Base-by-base conservation (phyloP, 192 early-diverging fungal genomes). In the Entomortierella chlamydospora region DNA sequence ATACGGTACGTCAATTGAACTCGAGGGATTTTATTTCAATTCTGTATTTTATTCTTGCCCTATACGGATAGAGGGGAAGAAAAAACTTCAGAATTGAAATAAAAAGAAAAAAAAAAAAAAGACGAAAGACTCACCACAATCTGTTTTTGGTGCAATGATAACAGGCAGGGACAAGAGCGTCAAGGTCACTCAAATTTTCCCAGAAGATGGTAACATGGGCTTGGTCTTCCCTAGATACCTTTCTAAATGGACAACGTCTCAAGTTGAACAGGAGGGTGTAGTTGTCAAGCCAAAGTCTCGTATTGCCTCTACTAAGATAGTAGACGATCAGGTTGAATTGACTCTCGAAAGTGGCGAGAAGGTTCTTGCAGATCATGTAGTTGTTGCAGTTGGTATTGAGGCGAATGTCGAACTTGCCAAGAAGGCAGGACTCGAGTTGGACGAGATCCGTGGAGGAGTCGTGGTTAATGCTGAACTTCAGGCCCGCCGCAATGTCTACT, bases 391-490 rank as follows among this genome's bases (percentile, higher is more conserved):
- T 30, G 90, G 90, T 64, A 84, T 92, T 26, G 83, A 85, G 51
- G 89, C 90, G 47, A 86, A 87, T 64, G 83, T 86, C 6, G 82
- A 84, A 20, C 62, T 92, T 22, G 90, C 89, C 37, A 71, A 82
- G 33, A 73, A 82, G 26, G 88, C 89, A 23, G 88, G 89, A 30
- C 72, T 92, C 53, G 88, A 90, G 68, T 80, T 90, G 52, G 90
- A 91, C 72, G 82, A 87, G 25, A 63, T 67, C 39, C 82, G 83
- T 39, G 85, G 85, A 55, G 90, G 90, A 26, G 89, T 91, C 30
- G 81, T 87, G 29, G 87, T 89, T 45, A 91, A 91, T 70, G 88
- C 90, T 26, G 88, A 90, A 65, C 74, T 91, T 8, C 88, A 91
- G 69, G 88, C 88, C 20, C 86, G 87, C 28, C 81, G 77, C 2